Conservation (phyloP, 2,329 filamentous ascomycete species). For the Pyricularia sp. region DNA sequence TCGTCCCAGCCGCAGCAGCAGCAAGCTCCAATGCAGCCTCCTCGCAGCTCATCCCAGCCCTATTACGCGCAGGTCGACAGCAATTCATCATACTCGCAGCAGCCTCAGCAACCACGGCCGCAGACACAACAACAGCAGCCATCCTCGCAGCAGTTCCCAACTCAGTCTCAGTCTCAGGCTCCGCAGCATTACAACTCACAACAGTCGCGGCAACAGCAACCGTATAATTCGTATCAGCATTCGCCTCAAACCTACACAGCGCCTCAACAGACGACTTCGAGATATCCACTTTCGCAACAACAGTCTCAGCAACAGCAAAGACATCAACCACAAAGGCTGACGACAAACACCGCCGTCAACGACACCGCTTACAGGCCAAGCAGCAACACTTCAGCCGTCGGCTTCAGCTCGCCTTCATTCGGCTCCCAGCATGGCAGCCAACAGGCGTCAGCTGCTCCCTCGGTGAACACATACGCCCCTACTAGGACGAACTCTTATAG, state of each 20-base stretch:
- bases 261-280: conserved; percentile 9
- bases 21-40: conserved; percentile 3
- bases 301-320: conserved; percentile 12
- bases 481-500: conserved; percentile 12
- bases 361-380: conserved; percentile 3
- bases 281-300: conserved; percentile 8
- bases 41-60: conserved; percentile 1
- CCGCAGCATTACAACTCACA: conserved; percentile 5
- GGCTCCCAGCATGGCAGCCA: conserved; percentile 7
- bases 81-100: not conserved
- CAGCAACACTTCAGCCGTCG: conserved; percentile 5
- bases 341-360: not conserved
- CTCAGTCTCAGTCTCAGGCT: conserved; percentile 7
- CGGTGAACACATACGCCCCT: conserved; percentile 10
- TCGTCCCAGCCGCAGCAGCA: conserved; percentile 6
- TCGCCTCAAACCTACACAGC: conserved; percentile 3
- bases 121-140: conserved; percentile 1
- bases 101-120: not conserved
- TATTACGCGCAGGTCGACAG: conserved; percentile 1
- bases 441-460: conserved; percentile 9
- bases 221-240: conserved; percentile 6
- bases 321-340: conserved; percentile 11
- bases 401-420: conserved; percentile 10
- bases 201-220: conserved; percentile 11
- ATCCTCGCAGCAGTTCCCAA: conserved; percentile 7